Evolutionary conservation across 2,329 filamentous ascomycete species (phyloP).

Genomic region (Colletotrichum noveboracense): DNA sequence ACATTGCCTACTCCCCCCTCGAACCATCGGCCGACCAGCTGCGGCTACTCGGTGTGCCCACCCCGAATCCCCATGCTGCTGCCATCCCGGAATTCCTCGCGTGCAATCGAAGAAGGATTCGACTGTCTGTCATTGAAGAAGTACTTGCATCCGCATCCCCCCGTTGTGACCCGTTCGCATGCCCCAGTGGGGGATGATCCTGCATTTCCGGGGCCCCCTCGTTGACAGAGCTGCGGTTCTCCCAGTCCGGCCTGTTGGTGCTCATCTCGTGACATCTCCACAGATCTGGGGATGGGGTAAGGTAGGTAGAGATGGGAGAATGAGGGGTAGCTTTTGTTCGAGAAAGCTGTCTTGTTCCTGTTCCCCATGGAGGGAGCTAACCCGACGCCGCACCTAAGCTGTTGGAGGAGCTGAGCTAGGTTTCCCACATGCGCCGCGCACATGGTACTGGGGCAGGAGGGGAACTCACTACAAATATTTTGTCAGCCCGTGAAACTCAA

Average conservation of each 20-base stretch:
- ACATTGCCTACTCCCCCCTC: neutral
- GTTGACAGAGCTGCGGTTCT: conserved; percentile 14
- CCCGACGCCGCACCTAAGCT: conserved; percentile 9
- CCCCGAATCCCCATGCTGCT: neutral
- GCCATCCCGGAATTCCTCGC: conserved; percentile 6
- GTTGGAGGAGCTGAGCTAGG: neutral
- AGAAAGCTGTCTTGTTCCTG: conserved; percentile 5
- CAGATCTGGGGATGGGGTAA: conserved; percentile 21
- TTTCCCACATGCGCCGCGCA: conserved; percentile 1
- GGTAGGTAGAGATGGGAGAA: conserved; percentile 9
- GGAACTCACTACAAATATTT: conserved; percentile 22
- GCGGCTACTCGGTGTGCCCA: conserved; percentile 3
- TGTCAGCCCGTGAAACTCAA: conserved; percentile 17
- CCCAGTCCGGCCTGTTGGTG: conserved; percentile 10
- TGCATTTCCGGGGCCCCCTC: conserved; percentile 14
- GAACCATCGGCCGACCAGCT: conserved; percentile 1
- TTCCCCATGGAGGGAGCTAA: conserved; percentile 20
- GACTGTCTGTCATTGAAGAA: neutral
- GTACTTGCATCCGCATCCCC: neutral
- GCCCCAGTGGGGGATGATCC: conserved; percentile 7
- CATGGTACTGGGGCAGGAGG: neutral
- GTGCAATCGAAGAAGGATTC: neutral
- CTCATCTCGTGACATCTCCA: conserved; percentile 24
- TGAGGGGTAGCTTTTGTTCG: conserved; percentile 21
- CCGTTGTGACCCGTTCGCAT: conserved; percentile 13